Conservation (phyloP, 495 filamentous ascomycete species). For the Emericellopsis terricola region DNA sequence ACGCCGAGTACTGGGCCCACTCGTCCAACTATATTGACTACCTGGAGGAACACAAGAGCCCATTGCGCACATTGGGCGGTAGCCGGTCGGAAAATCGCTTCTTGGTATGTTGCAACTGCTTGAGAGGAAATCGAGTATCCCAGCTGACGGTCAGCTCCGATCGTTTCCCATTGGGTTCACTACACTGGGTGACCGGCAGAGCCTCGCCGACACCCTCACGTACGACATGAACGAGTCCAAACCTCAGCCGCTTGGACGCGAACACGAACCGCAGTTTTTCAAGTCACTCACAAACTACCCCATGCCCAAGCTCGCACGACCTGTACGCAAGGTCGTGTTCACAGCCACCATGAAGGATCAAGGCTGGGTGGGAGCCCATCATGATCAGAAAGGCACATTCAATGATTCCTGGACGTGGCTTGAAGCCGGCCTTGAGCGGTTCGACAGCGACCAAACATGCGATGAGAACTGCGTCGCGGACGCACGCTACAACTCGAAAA, state of each 20-base stretch:
- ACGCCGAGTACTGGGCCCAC: conserved; percentile 55
- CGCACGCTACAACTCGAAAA: neutral
- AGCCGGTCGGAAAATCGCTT: conserved; percentile 14
- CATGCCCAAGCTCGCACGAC: conserved; percentile 15
- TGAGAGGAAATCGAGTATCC: neutral
- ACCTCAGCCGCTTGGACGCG: conserved; percentile 9
- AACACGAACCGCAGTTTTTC: conserved; percentile 14
- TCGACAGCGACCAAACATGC: conserved; percentile 10
- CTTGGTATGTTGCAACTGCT: conserved; percentile 14
- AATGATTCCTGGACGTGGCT: conserved; percentile 51
- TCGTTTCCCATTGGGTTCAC: conserved; percentile 21
- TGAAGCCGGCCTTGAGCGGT: conserved; percentile 37
- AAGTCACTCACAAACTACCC: conserved; percentile 13
- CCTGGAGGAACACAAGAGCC: neutral
- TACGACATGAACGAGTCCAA: conserved; percentile 5
- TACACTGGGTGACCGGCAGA: conserved; percentile 2
- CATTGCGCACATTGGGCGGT: conserved; percentile 6
- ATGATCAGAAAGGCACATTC: conserved; percentile 26
- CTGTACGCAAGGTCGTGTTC: conserved; percentile 44
- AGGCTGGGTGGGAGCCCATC: conserved; percentile 29
- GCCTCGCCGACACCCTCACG: conserved; percentile 1
- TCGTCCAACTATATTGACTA: conserved; percentile 14
- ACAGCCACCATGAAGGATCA: conserved; percentile 48
- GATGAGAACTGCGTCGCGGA: neutral
- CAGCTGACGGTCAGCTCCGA: conserved; percentile 15